phyloP scores from a whole-genome alignment of 345 rosid genomes.

The Pugionium dolabratum region DNA sequence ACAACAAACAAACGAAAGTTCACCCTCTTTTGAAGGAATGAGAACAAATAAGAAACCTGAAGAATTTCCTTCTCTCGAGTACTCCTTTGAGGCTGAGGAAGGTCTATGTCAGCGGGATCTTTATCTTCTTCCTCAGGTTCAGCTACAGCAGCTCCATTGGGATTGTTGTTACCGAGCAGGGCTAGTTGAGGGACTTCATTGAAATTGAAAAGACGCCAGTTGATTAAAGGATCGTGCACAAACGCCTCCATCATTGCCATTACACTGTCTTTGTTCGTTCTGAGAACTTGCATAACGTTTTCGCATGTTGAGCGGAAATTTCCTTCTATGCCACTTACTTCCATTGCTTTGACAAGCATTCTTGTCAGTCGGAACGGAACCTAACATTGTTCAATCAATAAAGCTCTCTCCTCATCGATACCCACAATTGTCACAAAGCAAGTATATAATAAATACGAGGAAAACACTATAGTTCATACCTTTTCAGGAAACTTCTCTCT shows the following conservation, averaged over 20 bases:
- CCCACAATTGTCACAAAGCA: background rate
- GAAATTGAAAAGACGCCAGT: slow-evolving; percentile 98
- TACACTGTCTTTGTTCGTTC: slow-evolving; percentile 86
- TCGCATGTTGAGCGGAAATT: slow-evolving; percentile 93
- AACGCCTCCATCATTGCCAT: slow-evolving; percentile 99
- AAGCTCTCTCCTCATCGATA: slow-evolving; percentile 7
- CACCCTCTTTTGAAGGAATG: background rate
- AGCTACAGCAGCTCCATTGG: slow-evolving; percentile 59
- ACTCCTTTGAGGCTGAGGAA: slow-evolving; percentile 87
- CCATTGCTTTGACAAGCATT: slow-evolving; percentile 99
- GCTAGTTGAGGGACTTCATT: slow-evolving; percentile 97
- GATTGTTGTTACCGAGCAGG: slow-evolving; percentile 52
- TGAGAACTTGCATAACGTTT: slow-evolving; percentile 95
- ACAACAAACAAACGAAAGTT: background rate
- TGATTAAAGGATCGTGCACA: slow-evolving; percentile 97
- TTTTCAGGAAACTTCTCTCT: slow-evolving; percentile 98
- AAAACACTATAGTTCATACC: slow-evolving; percentile 40
- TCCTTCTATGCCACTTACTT: slow-evolving; percentile 97
- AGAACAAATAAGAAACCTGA: slow-evolving; percentile 53
- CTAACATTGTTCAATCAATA: slow-evolving; percentile 38
- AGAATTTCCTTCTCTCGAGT: slow-evolving; percentile 93
- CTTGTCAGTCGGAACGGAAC: slow-evolving; percentile 98
- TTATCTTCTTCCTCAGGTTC: slow-evolving; percentile 56
- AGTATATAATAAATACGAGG: background rate
- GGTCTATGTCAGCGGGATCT: slow-evolving; percentile 61